Base-by-base conservation (phyloP, 176 grass and related monocot species). In the Thalia dealbata region DNA sequence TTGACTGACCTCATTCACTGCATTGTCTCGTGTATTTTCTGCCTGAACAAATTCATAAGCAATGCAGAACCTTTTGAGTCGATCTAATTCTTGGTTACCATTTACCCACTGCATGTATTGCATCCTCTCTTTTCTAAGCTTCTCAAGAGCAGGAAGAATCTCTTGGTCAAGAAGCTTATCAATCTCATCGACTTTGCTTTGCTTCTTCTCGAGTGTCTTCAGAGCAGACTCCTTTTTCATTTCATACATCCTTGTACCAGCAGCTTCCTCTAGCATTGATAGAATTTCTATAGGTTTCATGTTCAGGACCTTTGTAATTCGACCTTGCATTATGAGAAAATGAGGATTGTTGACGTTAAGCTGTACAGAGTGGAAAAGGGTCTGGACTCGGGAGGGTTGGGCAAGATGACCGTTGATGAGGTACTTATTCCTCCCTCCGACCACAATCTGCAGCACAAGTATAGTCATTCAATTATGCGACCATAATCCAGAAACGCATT, bases 251-350 rank as follows among this genome's bases (percentile, higher is more conserved):
- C 95, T 80, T 77, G 95, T 99, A 45, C 95, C 95, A 16, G 95
- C 95, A 0, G 95, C 95, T 88, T 99, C 95, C 86, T 99, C 95
- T 52, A 99, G 59, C 95, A 99, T 99, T 23, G 95, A 99, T 76
- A 99, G 76, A 81, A 99, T 93, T 73, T 99, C 95, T 38, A 85
- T 87, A 22, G 85, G 85, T 52, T 99, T 99, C 95, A 99, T 99
- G 75, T 99, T 99, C 11, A 99, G 71, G 18, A 99, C 95, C 82
- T 99, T 99, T 4, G 95, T 99, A 58, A 99, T 99, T 35, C 95
- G 87, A 7, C 95, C 95, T 99, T 99, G 95, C 95, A 99, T 99
- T 78, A 99, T 99, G 13, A 99, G 71, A 67, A 99, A 99, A 86
- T 99, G 95, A 10, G 95, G 95, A 67, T 99, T 99, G 79, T 99